Base-by-base conservation (phyloP, 139 green algal species). In the Edaphochlamys debaryana region DNA sequence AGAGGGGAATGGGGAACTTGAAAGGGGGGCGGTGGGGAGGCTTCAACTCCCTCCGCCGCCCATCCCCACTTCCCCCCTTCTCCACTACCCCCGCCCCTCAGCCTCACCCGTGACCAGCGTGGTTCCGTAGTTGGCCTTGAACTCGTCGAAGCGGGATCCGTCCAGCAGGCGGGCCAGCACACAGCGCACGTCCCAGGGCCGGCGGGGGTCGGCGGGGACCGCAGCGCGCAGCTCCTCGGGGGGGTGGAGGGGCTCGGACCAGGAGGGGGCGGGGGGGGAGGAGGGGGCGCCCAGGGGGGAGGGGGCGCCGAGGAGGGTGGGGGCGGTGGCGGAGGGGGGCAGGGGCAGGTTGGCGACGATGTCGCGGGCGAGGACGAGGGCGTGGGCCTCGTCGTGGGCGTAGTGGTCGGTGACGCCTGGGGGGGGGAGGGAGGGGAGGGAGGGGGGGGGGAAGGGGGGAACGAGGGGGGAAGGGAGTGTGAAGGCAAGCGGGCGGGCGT, bases 91-190 rank as follows among this genome's bases (percentile, higher is more conserved):
- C n/a, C n/a, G n/a, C n/a, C n/a, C n/a, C n/a, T n/a, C n/a, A n/a
- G n/a, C 9, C 67, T 60, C 85, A 92, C 93, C 94, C 34, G 95
- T 98, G n/a, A 99, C 92, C 15, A 99, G 89, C 17, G 95, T 98
- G 34, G 58, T 91, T 32, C 96, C 96, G 64, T 98, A 99, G 72
- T 92, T 90, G 54, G 85, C 83, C 86, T 99, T 99, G 87, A 98
- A 99, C 87, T 98, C 95, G 38, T 98, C 89, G 85, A 98, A 96
- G 13, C 90, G 52, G 37, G 86, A 93, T 67, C 96, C 96, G 85
- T 98, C 96, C 78, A 98, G 79, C 37, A 98, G 29, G 29, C 94
- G 88, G 0, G 92, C 90, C 60, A 98, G 86, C 48, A 98, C 88
- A 20, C 85, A 86, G 27, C 95, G 88, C 67, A 96, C 89, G 74